phyloP scores from a whole-genome alignment of 768 basidiomycete genomes.

The Filobasidium wieringae region DNA sequence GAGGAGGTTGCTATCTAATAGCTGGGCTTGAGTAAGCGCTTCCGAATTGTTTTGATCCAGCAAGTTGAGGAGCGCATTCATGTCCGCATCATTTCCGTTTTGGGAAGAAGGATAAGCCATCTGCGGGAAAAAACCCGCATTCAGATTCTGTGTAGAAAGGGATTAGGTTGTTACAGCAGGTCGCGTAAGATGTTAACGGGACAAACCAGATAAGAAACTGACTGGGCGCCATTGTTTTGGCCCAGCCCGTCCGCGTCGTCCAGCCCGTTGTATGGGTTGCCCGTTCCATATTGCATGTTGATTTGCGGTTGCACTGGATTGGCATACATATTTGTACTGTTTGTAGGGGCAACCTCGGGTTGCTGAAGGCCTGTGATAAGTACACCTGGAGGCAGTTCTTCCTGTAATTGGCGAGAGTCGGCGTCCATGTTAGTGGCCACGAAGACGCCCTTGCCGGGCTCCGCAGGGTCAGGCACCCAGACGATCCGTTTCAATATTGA shows the following conservation, averaged over 20 bases:
- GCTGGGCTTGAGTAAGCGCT: conserved; percentile 1
- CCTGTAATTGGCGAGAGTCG: conserved; percentile 6
- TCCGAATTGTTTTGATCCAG: conserved; percentile 6
- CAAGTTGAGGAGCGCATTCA: conserved; percentile 9
- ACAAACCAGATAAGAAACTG: background rate
- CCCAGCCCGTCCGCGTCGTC: background rate
- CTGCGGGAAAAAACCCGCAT: conserved; percentile 7
- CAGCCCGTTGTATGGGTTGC: background rate
- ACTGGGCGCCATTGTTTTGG: background rate
- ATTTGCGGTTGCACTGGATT: background rate
- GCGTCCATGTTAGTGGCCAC: conserved; percentile 43
- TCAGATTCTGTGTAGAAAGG: conserved; percentile 3
- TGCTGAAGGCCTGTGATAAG: background rate
- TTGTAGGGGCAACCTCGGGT: background rate
- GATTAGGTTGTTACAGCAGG: background rate
- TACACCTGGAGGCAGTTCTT: background rate
- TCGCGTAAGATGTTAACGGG: background rate
- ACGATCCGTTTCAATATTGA: conserved; percentile 42
- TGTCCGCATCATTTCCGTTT: background rate
- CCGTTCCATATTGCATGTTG: conserved; percentile 1
- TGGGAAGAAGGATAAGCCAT: background rate
- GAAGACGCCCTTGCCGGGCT: conserved; percentile 80
- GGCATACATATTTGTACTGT: background rate
- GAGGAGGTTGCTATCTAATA: conserved; percentile 20
- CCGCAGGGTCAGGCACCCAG: conserved; percentile 65